These are phyloP conservation scores for Testicularia cyperi DNA, from an alignment of 1,284 basidiomycete species.

Conservation along the genomic window DNA sequence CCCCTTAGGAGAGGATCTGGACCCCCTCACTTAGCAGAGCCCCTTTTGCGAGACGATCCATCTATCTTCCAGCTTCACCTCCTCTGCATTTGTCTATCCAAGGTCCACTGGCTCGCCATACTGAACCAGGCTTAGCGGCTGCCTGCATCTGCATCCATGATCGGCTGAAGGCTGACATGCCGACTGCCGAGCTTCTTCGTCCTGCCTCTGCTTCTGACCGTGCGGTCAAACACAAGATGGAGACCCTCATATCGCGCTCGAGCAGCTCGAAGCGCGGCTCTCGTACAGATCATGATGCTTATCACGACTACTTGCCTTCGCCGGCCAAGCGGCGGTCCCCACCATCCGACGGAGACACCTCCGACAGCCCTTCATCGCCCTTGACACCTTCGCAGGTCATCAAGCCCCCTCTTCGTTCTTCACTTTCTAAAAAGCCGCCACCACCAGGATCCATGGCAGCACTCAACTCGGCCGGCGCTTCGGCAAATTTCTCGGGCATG, in stretches of 20 bases:
- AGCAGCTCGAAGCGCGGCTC: too few relatives aligned
- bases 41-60: too few relatives aligned
- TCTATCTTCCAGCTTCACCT: too few relatives aligned
- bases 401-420: constrained; percentile 29
- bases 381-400: constrained; percentile 7
- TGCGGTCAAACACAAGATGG: too few relatives aligned
- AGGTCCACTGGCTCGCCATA: too few relatives aligned
- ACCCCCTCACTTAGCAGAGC: too few relatives aligned
- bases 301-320: constrained; percentile 6
- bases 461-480: constrained; percentile 10
- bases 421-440: constrained; percentile 24
- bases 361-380: constrained; percentile 19
- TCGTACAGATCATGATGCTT: too few relatives aligned
- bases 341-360: constrained; percentile 15
- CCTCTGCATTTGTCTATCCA: too few relatives aligned
- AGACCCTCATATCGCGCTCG: too few relatives aligned
- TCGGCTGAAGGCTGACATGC: constrained; percentile 35
- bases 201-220: not conserved
- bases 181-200: constrained; percentile 23
- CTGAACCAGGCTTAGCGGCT: too few relatives aligned
- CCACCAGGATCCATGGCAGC: constrained; percentile 36
- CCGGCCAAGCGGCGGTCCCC: constrained; percentile 29
- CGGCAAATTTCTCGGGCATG: constrained; percentile 67
- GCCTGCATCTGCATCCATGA: too few relatives aligned
- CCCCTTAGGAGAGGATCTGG: too few relatives aligned